Evolutionary conservation across 306 rosid species (phyloP).

Genomic region (Malus domestica): DNA sequence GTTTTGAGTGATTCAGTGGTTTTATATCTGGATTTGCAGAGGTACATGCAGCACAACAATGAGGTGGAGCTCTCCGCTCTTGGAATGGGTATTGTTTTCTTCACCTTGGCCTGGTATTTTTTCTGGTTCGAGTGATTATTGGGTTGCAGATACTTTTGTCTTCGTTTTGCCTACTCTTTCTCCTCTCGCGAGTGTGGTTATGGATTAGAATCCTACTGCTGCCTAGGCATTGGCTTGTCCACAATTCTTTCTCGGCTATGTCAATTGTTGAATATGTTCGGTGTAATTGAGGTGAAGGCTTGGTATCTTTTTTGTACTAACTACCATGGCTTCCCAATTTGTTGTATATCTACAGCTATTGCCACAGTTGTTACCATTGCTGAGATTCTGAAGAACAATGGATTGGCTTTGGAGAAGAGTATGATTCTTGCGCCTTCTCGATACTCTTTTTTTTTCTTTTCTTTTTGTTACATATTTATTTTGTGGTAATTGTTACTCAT

Average conservation of each 20-base stretch:
- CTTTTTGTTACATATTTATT: no score
- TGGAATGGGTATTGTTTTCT: slow-evolving; percentile 59
- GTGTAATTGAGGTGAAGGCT: not conserved
- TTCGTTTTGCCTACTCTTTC: not conserved
- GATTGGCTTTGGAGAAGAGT: slow-evolving; percentile 77
- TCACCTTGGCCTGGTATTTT: not conserved
- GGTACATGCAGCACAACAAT: slow-evolving; percentile 70
- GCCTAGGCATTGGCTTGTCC: not conserved
- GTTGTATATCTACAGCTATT: slow-evolving; percentile 45
- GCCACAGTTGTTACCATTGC: slow-evolving; percentile 75
- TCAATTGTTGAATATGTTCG: not conserved
- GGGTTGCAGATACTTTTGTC: not conserved
- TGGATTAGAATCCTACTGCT: not conserved
- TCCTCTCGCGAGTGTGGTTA: not conserved
- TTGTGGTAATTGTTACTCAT: not conserved
- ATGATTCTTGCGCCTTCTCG: slow-evolving; percentile 4
- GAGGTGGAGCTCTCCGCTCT: slow-evolving; percentile 82
- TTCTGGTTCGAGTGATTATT: not conserved
- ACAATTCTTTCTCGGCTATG: not conserved
- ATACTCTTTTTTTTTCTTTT: not conserved
- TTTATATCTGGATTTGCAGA: slow-evolving; percentile 28
- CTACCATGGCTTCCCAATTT: not conserved
- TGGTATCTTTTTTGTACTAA: not conserved
- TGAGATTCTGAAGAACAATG: slow-evolving; percentile 74
- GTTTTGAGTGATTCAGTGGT: not conserved